phyloP scores from a whole-genome alignment of 1,284 basidiomycete genomes.

The Spongispora temasekensis region DNA sequence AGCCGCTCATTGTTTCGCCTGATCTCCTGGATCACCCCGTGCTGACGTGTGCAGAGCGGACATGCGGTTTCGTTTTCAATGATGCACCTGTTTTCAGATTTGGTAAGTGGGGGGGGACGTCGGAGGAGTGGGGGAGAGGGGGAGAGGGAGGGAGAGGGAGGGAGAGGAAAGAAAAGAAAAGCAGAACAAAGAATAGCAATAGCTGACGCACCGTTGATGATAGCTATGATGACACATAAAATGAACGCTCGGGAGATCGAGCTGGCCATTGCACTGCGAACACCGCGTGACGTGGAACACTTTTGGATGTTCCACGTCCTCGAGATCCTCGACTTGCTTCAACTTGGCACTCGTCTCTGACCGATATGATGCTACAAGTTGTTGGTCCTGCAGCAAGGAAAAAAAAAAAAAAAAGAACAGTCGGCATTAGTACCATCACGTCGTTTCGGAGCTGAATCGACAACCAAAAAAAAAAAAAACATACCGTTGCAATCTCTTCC shows the following conservation, averaged over 20 bases:
- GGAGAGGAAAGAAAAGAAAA: not conserved
- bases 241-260: slow-evolving; percentile 92
- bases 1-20: slow-evolving; percentile 80
- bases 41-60: slow-evolving; percentile 82
- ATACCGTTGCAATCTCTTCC: slow-evolving; percentile 78
- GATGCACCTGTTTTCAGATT: too few relatives aligned
- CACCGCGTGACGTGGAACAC: slow-evolving; percentile 96
- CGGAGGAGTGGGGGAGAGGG: not conserved
- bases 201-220: slow-evolving; percentile 77
- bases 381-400: slow-evolving; percentile 82
- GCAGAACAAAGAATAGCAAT: not conserved
- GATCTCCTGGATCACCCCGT: slow-evolving; percentile 89
- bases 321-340: slow-evolving; percentile 79
- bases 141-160: not conserved
- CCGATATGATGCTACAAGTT: slow-evolving; percentile 85
- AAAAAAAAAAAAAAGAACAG: too few relatives aligned
- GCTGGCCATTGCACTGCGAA: slow-evolving; percentile 81
- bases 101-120: too few relatives aligned
- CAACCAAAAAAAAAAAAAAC: too few relatives aligned
- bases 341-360: slow-evolving; percentile 81
- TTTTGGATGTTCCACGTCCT: slow-evolving; percentile 73
- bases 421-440: too few relatives aligned
- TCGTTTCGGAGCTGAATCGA: too few relatives aligned
- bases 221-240: slow-evolving; percentile 99
- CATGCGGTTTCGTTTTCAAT: slow-evolving; percentile 88